Base-by-base conservation (phyloP, 1,284 basidiomycete species). In the Rhodotorula sp. region DNA sequence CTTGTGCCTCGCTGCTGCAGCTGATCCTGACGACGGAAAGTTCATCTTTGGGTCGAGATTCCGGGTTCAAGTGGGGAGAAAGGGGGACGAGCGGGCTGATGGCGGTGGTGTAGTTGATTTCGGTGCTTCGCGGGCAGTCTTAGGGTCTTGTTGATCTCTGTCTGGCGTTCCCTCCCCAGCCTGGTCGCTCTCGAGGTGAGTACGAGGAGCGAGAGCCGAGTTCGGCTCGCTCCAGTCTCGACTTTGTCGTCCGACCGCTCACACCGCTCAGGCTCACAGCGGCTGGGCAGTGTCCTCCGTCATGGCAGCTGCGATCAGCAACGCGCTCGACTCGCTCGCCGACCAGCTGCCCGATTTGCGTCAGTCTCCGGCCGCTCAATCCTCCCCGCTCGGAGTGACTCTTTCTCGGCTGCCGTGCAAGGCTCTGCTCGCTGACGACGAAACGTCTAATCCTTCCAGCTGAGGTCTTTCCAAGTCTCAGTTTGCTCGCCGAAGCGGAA, bases 1-100 rank as follows among this genome's bases (percentile, higher is more conserved):
- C 47, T 72, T 76, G 72, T 76, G 65, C 5, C 72, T 63, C 21
- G 61, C 54, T 1, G 70, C 62, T n/a, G 52, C 29, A 29, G 29
- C 23, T 51, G 68, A 29, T n/a, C 59, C 31, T 15, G 58, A 20
- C n/a, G 70, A 64, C 23, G 68, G 60, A 60, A 72, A 72, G 57
- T 68, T 65, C 70, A 71, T 71, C n/a, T 20, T 23, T n/a, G 16
- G 26, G 20, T 1, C 16, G 51, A 21, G 21, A 43, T 47, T 21
- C 8, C n/a, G 15, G 47, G 10, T 8, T 34, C 18, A n/a, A 58
- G 57, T 34, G 34, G 26, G 60, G 31, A 51, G 58, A 20, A 31
- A 49, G 31, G 58, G 58, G 21, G n/a, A 21, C 18, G n/a, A 6
- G 34, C 29, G 34, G 34, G 8, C 34, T 34, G 34, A 34, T 34